Percentiles rank a stretch among this genome's conserved stretches.
phyloP scores from a whole-genome alignment of 164 flowering plant species.

The Hamamelis virginiana region DNA sequence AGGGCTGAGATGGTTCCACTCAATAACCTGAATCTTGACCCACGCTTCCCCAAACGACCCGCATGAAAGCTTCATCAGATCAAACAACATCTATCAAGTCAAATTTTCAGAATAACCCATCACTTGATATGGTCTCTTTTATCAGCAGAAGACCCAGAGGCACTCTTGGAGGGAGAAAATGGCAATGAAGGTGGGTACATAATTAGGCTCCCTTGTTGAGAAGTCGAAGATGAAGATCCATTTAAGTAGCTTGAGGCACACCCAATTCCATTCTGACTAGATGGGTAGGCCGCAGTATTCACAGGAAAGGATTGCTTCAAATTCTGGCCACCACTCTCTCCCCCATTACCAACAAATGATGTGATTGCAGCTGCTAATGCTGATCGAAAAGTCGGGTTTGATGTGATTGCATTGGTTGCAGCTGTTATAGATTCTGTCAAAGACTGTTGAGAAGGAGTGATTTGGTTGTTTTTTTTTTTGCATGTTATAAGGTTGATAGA shows the following conservation, averaged over 20 bases:
- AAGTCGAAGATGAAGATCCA: background rate
- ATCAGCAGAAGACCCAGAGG: slow-evolving; percentile 28
- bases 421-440: slow-evolving; percentile 26
- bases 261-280: slow-evolving; percentile 6
- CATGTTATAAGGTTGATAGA: slow-evolving; percentile 4
- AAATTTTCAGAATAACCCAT: too few species aligned
- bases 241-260: slow-evolving; percentile 15
- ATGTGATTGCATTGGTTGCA: slow-evolving; percentile 34
- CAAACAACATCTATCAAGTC: too few species aligned
- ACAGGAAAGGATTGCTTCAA: background rate
- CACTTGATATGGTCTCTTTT: slow-evolving; percentile 24
- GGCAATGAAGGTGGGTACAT: slow-evolving; percentile 1
- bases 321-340: background rate
- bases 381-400: slow-evolving; percentile 31
- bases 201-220: slow-evolving; percentile 3
- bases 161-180: slow-evolving; percentile 22
- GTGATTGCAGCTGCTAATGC: slow-evolving; percentile 30
- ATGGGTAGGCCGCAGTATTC: background rate
- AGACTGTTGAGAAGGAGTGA: slow-evolving; percentile 11
- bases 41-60: too few species aligned
- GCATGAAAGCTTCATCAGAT: too few species aligned
- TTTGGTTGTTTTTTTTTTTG: background rate
- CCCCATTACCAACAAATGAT: slow-evolving; percentile 19
- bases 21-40: too few species aligned
- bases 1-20: too few species aligned